Evolutionary conservation across 768 basidiomycete species (phyloP).

Genomic region (Kockovaella imperatae): DNA sequence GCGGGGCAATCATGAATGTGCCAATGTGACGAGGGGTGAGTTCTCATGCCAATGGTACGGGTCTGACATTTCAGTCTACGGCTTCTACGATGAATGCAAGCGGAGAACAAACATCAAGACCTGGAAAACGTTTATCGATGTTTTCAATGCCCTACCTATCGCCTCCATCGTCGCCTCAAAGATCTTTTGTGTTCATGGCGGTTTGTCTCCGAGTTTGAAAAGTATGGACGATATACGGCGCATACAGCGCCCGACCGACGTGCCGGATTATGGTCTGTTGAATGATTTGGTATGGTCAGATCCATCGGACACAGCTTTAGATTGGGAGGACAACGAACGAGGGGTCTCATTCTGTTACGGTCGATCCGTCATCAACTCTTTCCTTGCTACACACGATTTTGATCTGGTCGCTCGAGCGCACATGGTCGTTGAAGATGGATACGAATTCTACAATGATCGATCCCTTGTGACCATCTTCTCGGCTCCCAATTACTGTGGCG

Average conservation of each 20-base stretch:
- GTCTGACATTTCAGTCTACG: constrained; percentile 99
- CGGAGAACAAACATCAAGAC: constrained; percentile 99
- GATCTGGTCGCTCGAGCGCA: constrained; percentile 97
- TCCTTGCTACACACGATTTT: constrained; percentile 99
- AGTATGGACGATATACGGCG: constrained; percentile 99
- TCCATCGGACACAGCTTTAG: constrained; percentile 98
- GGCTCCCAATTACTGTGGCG: constrained; percentile 57
- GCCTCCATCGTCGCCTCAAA: constrained; percentile 99
- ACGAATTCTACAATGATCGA: constrained; percentile 97
- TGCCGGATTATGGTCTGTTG: constrained; percentile 95
- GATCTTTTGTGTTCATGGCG: constrained; percentile 99
- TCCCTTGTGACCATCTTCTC: constrained; percentile 95
- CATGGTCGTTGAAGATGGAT: constrained; percentile 99
- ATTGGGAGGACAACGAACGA: constrained; percentile 98
- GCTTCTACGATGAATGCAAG: constrained; percentile 99
- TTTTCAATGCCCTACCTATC: constrained; percentile 98
- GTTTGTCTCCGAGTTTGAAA: constrained; percentile 87
- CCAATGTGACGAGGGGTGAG: too few species aligned
- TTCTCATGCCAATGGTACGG: too few species aligned
- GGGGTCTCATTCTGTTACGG: constrained; percentile 99
- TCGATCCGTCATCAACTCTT: constrained; percentile 93
- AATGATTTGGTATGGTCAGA: constrained; percentile 98
- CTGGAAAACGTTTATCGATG: constrained; percentile 99
- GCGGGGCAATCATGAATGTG: constrained; percentile 97
- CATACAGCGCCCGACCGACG: constrained; percentile 98